phyloP scores from a whole-genome alignment of 345 rosid species.

The Arabis alpina region DNA sequence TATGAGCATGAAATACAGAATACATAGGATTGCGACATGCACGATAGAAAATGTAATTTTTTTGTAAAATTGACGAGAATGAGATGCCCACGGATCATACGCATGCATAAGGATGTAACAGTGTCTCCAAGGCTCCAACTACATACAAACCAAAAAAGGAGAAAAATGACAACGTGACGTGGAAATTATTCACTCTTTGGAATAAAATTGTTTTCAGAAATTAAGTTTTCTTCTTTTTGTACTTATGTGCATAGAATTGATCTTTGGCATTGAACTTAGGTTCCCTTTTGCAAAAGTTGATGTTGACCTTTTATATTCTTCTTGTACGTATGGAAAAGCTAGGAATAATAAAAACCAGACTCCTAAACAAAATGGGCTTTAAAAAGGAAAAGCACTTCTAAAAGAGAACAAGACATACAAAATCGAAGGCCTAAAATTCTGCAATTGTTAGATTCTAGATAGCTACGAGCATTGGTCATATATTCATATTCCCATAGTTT shows the following conservation, averaged over 20 bases:
- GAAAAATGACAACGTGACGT: constrained; percentile 17
- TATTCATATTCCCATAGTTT: constrained; percentile 20
- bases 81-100: constrained; percentile 36
- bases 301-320: constrained; percentile 37
- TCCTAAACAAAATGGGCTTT: constrained; percentile 31
- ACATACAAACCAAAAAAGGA: constrained; percentile 5
- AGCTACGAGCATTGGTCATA: constrained; percentile 17
- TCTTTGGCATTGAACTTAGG: constrained; percentile 7
- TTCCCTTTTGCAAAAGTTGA: constrained; percentile 36
- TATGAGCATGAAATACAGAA: neutral
- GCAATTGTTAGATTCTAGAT: constrained; percentile 38
- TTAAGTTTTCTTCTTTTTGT: constrained; percentile 33
- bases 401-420: constrained; percentile 33
- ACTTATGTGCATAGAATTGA: constrained; percentile 27
- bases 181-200: constrained; percentile 10
- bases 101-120: constrained; percentile 25
- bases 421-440: constrained; percentile 43
- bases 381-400: constrained; percentile 32
- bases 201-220: constrained; percentile 10
- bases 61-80: constrained; percentile 21
- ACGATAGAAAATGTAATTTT: neutral
- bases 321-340: constrained; percentile 25
- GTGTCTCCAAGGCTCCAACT: constrained; percentile 31
- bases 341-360: constrained; percentile 13
- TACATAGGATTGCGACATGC: constrained; percentile 14